Base-by-base conservation (phyloP, 148 eudicot genomes). In the Rhododendron ferrugineum region DNA sequence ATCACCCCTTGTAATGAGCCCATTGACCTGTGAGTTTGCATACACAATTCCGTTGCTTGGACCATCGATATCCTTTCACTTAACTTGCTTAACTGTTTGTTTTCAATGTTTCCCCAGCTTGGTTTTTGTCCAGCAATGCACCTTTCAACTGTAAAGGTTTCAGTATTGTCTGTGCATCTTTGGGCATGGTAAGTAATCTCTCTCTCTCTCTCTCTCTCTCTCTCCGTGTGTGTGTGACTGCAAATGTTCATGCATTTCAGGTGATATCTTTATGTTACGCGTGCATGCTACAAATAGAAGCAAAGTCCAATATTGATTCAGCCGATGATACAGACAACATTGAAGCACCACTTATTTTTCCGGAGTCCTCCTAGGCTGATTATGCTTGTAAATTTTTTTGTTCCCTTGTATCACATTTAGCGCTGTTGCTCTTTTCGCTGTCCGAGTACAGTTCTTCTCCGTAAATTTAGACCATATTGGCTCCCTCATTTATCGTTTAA, bases 91-190 rank as follows among this genome's bases (percentile, higher is more conserved):
- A 42, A 80, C 49, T 56, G 40, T 37, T 56, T 77, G 28, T 40
- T 40, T 76, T 62, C 50, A 18, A 4, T 44, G 9, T 89, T 81
- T 54, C 83, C 89, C 49, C 90, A 96, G 99, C 94, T 58, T 93
- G 90, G 95, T 96, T 96, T 83, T 84, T 94, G 76, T 96, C 99
- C n/a, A 86, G 87, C 37, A 83, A 91, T 56, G 94, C 98, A 4
- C 98, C 99, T 42, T 96, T 96, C 72, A 83, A 94, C 87, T 93
- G 94, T 89, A 96, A 96, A 90, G 99, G 99, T 85, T 96, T 96
- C 84, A 91, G 99, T 86, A 90, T 96, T 68, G 50, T 94, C 64
- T 90, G 90, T 85, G 95, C 98, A 84, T 93, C 97, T 37, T 40
- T 89, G 76, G 89, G 93, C 89, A 91, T 40, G 44, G 44, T 40